phyloP scores from a whole-genome alignment of 2,329 filamentous ascomycete genomes.

The Exophiala alcalophila region DNA sequence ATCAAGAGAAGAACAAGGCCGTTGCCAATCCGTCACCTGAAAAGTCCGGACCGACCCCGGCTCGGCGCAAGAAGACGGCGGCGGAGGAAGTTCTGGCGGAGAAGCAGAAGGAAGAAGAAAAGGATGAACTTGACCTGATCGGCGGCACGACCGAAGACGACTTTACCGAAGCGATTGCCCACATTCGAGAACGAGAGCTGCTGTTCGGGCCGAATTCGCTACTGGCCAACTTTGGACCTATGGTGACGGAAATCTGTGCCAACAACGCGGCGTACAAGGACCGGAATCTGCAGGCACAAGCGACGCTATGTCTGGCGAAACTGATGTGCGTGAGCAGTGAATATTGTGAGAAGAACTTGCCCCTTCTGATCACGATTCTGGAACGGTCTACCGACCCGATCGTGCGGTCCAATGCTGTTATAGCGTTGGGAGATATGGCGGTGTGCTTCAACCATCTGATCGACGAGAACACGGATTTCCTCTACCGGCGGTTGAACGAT shows the following conservation, averaged over 20 bases:
- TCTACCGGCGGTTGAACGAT: conserved; percentile 91
- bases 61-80: conserved; percentile 49
- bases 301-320: conserved; percentile 92
- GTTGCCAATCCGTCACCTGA: conserved; percentile 30
- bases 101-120: conserved; percentile 59
- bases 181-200: conserved; percentile 80
- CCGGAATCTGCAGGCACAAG: conserved; percentile 84
- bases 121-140: conserved; percentile 92
- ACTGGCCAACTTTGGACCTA: conserved; percentile 82
- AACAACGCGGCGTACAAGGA: conserved; percentile 92
- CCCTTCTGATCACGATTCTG: conserved; percentile 94
- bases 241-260: conserved; percentile 89
- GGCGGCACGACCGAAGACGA: conserved; percentile 94
- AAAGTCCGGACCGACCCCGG: conserved; percentile 39
- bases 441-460: conserved; percentile 99
- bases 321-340: conserved; percentile 97
- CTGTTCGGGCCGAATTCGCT: conserved; percentile 80
- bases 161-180: conserved; percentile 80
- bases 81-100: conserved; percentile 40
- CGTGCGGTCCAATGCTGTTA: conserved; percentile 92
- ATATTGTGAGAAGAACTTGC: conserved; percentile 91
- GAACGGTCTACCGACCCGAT: conserved; percentile 90
- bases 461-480: conserved; percentile 97
- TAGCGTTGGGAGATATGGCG: conserved; percentile 96
- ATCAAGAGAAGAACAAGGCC: conserved; percentile 69